Conservation (phyloP, 352 stramenopile genomes). For the Globisporangium spinosum region DNA sequence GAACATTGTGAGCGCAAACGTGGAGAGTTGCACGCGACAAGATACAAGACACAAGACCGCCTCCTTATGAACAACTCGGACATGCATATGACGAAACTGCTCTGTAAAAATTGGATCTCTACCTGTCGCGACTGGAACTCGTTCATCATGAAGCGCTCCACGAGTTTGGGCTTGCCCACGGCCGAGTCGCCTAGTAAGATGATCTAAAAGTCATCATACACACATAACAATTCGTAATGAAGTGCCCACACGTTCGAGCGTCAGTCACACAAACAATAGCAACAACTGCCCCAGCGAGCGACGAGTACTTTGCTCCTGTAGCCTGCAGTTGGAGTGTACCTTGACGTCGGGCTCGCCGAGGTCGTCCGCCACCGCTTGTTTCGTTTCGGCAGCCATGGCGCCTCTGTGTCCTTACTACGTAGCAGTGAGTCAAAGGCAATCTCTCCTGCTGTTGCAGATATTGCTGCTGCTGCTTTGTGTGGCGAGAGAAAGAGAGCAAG, state of each 20-base stretch:
- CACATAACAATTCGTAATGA: background rate
- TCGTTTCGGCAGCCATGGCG: conserved; percentile 22
- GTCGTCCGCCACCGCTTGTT: conserved; percentile 35
- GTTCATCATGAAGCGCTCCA: conserved; percentile 95
- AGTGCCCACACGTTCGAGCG: background rate
- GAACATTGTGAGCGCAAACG: conserved; percentile 94
- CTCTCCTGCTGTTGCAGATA: background rate
- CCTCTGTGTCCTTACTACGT: too few species aligned
- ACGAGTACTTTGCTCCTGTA: background rate
- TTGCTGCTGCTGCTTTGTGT: background rate
- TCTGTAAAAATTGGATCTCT: background rate
- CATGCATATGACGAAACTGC: background rate
- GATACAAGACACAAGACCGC: background rate
- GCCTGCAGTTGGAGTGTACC: conserved; percentile 17
- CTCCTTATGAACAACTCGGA: background rate
- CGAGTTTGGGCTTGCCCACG: conserved; percentile 94
- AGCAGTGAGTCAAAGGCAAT: background rate
- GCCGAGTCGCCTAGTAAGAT: conserved; percentile 94
- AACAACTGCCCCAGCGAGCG: background rate
- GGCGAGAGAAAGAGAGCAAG: background rate
- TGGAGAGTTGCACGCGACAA: conserved; percentile 69
- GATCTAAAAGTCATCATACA: conserved; percentile 37
- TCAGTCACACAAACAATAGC: background rate
- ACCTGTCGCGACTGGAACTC: conserved; percentile 92
- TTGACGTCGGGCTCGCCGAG: conserved; percentile 66